Percentiles rank a stretch among this genome's conserved stretches.
phyloP scores from a whole-genome alignment of 1,284 basidiomycete species.

The Puccinia polysora region DNA sequence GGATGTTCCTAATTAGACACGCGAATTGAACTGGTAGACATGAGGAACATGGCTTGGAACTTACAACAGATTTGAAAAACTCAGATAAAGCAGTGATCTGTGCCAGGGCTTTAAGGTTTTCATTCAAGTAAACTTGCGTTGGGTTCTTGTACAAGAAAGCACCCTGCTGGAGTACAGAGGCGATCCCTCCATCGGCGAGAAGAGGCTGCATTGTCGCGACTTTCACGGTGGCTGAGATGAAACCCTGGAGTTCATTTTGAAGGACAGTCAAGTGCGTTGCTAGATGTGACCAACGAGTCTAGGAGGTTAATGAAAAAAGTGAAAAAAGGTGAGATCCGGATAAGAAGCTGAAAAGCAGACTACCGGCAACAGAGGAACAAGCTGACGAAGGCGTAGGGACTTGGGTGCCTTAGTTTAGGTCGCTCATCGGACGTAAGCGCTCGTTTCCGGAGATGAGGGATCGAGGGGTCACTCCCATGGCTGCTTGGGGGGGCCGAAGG shows the following conservation, averaged over 20 bases:
- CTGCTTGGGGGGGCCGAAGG: too few species aligned
- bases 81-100: constrained; percentile 39
- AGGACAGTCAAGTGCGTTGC: constrained; percentile 32
- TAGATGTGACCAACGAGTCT: constrained; percentile 39
- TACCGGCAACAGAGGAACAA: not conserved
- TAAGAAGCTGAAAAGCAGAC: not conserved
- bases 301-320: not conserved
- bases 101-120: constrained; percentile 6
- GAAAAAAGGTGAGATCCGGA: not conserved
- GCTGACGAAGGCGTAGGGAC: constrained; percentile 23
- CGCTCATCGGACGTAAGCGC: not conserved
- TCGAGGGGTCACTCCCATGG: not conserved
- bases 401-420: constrained; percentile 22
- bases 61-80: constrained; percentile 40
- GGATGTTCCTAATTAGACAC: not conserved
- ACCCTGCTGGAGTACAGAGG: constrained; percentile 19
- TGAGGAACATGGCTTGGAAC: not conserved
- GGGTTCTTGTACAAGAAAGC: constrained; percentile 35
- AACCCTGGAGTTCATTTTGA: constrained; percentile 37
- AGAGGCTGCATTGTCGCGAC: constrained; percentile 22
- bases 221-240: constrained; percentile 1
- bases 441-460: constrained; percentile 24
- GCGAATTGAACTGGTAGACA: not conserved
- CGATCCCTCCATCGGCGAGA: constrained; percentile 30
- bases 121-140: constrained; percentile 13